Evolutionary conservation across 345 rosid genomes (phyloP), one percentile per base, ranked within the genome.

Genomic region (Erodium maritimum): DNA sequence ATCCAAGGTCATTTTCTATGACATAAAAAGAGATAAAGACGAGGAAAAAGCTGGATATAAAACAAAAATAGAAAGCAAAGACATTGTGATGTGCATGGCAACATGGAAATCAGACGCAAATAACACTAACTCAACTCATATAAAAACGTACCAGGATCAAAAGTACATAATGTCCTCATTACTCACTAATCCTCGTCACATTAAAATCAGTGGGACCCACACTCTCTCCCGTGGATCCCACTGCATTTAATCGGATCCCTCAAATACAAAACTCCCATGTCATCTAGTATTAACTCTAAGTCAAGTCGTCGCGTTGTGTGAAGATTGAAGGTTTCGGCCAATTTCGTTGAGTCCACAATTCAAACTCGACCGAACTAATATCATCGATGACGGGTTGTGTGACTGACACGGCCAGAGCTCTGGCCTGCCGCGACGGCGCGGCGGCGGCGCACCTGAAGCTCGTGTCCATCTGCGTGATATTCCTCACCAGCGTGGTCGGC

Each of bases 381-480:
- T 60, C 56, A 78, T 77, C 86, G 79, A 77, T 1, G 55, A n/a
- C 78, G 51, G 33, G 33, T 25, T 88, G 96, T 73, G 72, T 21
- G 34, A 57, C 64, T 8, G 88, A 80, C 72, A 67, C 80, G 21
- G 73, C 83, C 1, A 73, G 91, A 54, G 78, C 79, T 20, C 55
- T 72, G 2, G 65, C 55, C 16, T 91, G 98, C 75, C 69, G 98
- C 19, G 76, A 88, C 72, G 72, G 73, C 6, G 50, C 21, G 10
- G 93, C 86, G 11, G 88, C 96, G 2, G 13, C 80, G 33, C 95
- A 91, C 65, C 84, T 91, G 3, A 91, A 91, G 61, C 63, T 84
- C 5, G 24, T 80, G 22, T 81, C 98, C 0, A 18, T 91, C 61
- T 17, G 73, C 20, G 72, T 76, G 19, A 88, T 91, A 69, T 86